These are phyloP conservation scores for Actinomucor elegans DNA, from an alignment of 371 early-diverging fungal genomes.

Conservation along the genomic window DNA sequence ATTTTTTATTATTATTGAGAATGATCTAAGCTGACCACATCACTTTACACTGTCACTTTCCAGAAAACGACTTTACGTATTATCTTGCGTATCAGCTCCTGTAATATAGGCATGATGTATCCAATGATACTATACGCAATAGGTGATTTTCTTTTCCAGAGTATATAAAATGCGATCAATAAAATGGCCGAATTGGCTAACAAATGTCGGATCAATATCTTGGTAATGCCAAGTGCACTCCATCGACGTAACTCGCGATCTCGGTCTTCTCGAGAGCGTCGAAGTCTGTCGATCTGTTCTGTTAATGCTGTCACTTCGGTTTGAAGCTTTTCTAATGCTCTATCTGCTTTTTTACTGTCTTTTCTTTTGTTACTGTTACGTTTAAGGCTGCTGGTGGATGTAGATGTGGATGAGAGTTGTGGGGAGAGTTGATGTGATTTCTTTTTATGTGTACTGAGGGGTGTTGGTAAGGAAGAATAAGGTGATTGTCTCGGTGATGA, in stretches of 20 bases:
- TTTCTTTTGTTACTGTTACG: background rate
- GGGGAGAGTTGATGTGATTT: slow-evolving; percentile 1
- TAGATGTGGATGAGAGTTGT: background rate
- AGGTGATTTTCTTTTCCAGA: slow-evolving; percentile 38
- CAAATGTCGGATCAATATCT: slow-evolving; percentile 31
- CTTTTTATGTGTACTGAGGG: background rate
- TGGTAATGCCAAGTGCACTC: slow-evolving; percentile 22
- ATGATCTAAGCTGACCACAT: too few relatives aligned
- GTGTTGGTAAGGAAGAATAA: slow-evolving; percentile 12
- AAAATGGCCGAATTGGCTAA: slow-evolving; percentile 36
- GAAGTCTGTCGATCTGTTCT: slow-evolving; percentile 45
- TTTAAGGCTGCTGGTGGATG: background rate
- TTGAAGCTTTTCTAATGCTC: slow-evolving; percentile 48
- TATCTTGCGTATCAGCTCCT: slow-evolving; percentile 21
- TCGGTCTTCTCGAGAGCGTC: slow-evolving; percentile 25
- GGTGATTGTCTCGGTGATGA: slow-evolving; percentile 27
- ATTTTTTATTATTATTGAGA: too few relatives aligned
- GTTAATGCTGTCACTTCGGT: slow-evolving; percentile 50
- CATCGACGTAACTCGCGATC: slow-evolving; percentile 19
- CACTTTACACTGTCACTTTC: slow-evolving; percentile 36
- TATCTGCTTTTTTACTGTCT: background rate
- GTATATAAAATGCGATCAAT: slow-evolving; percentile 27
- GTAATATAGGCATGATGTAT: slow-evolving; percentile 27
- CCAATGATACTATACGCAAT: slow-evolving; percentile 35
- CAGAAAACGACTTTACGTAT: slow-evolving; percentile 34